Percentiles rank a stretch among this genome's conserved stretches.
Evolutionary conservation across 2,329 filamentous ascomycete genomes (phyloP).

Genomic region (Blastomyces parvus): DNA sequence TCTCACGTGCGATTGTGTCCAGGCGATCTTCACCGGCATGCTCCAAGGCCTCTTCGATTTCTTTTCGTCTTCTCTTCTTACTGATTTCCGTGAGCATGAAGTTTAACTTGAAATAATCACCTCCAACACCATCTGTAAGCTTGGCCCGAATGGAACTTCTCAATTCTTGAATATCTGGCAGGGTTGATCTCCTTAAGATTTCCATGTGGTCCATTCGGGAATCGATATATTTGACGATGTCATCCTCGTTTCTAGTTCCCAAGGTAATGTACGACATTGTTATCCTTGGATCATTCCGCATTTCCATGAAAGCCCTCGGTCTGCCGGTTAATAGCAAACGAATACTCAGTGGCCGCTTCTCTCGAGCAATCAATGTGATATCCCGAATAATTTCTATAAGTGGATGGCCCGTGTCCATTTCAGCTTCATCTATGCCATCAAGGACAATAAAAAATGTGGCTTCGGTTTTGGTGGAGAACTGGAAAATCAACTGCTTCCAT

Average conservation of each 20-base stretch:
- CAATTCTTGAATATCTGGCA: slow-evolving; percentile 17
- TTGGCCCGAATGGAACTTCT: slow-evolving; percentile 17
- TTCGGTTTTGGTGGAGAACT: slow-evolving; percentile 17
- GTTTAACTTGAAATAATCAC: slow-evolving; percentile 23
- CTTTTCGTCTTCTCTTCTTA: slow-evolving; percentile 21
- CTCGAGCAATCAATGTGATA: slow-evolving; percentile 10
- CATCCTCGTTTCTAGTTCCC: slow-evolving; percentile 17
- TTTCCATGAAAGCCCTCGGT: slow-evolving; percentile 16
- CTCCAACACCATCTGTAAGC: slow-evolving; percentile 18
- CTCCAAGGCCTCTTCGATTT: slow-evolving; percentile 22
- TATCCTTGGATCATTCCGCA: slow-evolving; percentile 14
- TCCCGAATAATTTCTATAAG: slow-evolving; percentile 18
- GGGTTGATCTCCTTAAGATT: slow-evolving; percentile 17
- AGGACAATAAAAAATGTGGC: slow-evolving; percentile 35
- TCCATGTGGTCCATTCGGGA: slow-evolving; percentile 22
- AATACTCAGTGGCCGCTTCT: slow-evolving; percentile 15
- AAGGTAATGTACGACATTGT: slow-evolving; percentile 16
- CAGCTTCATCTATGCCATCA: slow-evolving; percentile 41
- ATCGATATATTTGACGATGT: slow-evolving; percentile 20
- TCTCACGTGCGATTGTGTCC: slow-evolving; percentile 21
- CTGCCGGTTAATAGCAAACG: slow-evolving; percentile 18
- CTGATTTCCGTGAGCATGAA: slow-evolving; percentile 21
- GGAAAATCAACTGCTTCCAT: slow-evolving; percentile 15
- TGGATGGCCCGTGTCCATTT: slow-evolving; percentile 18
- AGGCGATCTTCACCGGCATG: slow-evolving; percentile 19